Percentiles rank a stretch among this genome's conserved stretches.
Conservation (phyloP, 2,329 filamentous ascomycete species). For the Aspergillus pseudotamarii region DNA sequence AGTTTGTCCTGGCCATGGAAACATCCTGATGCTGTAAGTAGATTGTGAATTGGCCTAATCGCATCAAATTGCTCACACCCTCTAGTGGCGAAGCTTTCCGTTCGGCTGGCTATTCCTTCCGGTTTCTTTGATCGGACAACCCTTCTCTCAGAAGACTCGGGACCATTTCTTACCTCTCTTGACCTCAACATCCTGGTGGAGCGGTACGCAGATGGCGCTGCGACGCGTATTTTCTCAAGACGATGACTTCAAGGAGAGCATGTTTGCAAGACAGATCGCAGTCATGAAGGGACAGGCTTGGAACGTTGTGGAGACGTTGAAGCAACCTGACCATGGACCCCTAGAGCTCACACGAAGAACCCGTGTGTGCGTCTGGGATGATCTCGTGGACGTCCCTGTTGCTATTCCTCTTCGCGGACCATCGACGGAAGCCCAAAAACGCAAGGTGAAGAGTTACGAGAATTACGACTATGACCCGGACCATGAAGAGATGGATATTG, state of each 20-base stretch:
- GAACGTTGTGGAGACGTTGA: conserved; percentile 98
- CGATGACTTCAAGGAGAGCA: conserved; percentile 94
- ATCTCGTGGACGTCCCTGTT: conserved; percentile 92
- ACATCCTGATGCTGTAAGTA: conserved; percentile 80
- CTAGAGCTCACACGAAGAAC: conserved; percentile 88
- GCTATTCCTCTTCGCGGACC: conserved; percentile 86
- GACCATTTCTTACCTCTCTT: conserved; percentile 95
- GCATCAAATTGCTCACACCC: conserved; percentile 15
- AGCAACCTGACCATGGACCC: conserved; percentile 87
- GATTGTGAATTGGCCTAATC: not conserved
- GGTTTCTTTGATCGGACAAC: conserved; percentile 91
- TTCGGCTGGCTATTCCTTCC: conserved; percentile 98
- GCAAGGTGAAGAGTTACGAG: conserved; percentile 53
- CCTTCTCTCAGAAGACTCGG: conserved; percentile 90
- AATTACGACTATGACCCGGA: conserved; percentile 47
- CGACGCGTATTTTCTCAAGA: conserved; percentile 89
- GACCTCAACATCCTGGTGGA: conserved; percentile 96
- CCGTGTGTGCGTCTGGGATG: conserved; percentile 96
- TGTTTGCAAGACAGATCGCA: conserved; percentile 97
- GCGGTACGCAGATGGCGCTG: conserved; percentile 83
- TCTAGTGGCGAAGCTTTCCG: conserved; percentile 78
- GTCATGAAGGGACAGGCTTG: conserved; percentile 99
- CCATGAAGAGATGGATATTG: conserved; percentile 93
- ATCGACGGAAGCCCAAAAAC: conserved; percentile 79
- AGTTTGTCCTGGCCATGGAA: conserved; percentile 99